These are phyloP conservation scores for Sugiyamaella grinbergsii DNA, from an alignment of 1,139 yeast species.

Conservation along the genomic window DNA sequence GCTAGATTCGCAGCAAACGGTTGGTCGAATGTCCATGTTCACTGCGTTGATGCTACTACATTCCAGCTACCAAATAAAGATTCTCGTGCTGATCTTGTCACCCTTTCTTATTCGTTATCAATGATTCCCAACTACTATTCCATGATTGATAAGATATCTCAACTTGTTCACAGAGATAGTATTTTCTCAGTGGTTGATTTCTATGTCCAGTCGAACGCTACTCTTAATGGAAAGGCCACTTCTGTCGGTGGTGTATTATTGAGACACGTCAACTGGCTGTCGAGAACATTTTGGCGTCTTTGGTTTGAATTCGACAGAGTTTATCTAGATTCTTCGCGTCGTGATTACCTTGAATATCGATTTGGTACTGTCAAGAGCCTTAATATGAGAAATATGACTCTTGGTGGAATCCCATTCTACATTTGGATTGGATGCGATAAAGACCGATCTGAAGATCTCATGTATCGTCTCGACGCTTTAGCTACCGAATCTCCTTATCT, in stretches of 20 bases:
- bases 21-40: conserved; percentile 67
- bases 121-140: conserved; percentile 85
- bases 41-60: conserved; percentile 75
- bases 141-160: conserved; percentile 69
- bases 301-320: conserved; percentile 90
- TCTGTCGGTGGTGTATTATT: conserved; percentile 72
- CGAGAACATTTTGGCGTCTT: conserved; percentile 78
- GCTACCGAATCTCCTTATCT: conserved; percentile 82
- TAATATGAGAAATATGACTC: conserved; percentile 60
- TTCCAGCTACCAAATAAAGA: conserved; percentile 49
- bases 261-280: conserved; percentile 74
- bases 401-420: conserved; percentile 79
- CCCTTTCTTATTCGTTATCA: conserved; percentile 76
- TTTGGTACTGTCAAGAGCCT: conserved; percentile 78
- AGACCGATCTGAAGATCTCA: conserved; percentile 58
- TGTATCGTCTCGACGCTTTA: conserved; percentile 66
- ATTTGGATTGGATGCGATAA: conserved; percentile 83
- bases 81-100: conserved; percentile 61
- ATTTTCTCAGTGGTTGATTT: conserved; percentile 74
- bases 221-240: conserved; percentile 68
- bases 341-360: conserved; percentile 78
- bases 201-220: conserved; percentile 70
- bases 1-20: conserved; percentile 56
- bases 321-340: conserved; percentile 73
- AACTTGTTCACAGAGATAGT: conserved; percentile 57